Evolutionary conservation across 2,329 filamentous ascomycete genomes (phyloP).

Genomic region (Cryphonectria naterciae): DNA sequence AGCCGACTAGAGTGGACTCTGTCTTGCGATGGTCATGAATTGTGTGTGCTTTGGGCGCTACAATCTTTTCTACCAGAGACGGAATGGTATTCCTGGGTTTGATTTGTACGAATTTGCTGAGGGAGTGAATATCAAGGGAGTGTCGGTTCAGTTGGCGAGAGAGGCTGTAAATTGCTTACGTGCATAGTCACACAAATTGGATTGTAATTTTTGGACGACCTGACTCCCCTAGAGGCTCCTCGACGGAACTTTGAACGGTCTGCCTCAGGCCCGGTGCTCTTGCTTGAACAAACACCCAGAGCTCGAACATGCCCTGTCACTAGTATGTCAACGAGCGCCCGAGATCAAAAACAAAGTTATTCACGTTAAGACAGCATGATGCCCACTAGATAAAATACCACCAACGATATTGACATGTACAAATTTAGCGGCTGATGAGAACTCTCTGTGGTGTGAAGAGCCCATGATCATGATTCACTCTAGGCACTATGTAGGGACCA

Average conservation of each 20-base stretch:
- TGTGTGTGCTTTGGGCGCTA: no score
- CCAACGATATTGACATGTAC: not conserved
- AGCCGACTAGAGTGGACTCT: no score
- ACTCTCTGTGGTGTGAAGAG: not conserved
- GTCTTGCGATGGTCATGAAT: no score
- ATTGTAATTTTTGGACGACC: not conserved
- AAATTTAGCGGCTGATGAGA: not conserved
- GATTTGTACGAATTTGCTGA: no score
- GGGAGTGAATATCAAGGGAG: not conserved
- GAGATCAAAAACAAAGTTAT: not conserved
- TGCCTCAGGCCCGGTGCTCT: not conserved
- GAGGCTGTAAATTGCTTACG: no score
- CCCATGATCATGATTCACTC: not conserved
- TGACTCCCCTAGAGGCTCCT: not conserved
- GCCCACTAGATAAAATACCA: not conserved
- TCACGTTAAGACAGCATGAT: no score
- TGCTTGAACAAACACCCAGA: not conserved
- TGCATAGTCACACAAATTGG: not conserved
- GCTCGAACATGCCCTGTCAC: not conserved
- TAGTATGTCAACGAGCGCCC: not conserved
- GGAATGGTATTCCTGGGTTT: no score
- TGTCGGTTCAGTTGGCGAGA: no score
- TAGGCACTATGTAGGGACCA: not conserved
- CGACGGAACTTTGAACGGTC: not conserved
- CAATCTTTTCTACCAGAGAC: no score